These are phyloP conservation scores for Spathaspora girioi DNA, from an alignment of 805 yeast genomes.

Conservation along the genomic window DNA sequence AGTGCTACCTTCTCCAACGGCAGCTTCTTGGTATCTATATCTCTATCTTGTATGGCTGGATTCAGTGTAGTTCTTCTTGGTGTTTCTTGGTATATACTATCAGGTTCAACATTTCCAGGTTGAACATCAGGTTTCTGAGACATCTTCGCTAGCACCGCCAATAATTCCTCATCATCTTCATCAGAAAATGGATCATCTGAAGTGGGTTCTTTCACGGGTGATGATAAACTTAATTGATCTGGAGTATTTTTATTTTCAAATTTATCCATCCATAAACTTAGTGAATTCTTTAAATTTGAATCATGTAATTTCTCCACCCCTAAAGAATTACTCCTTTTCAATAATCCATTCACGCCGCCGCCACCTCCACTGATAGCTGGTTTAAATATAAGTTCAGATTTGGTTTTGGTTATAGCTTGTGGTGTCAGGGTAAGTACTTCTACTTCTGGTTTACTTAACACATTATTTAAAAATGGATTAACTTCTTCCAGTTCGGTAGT, in stretches of 20 bases:
- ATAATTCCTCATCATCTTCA: constrained; percentile 22
- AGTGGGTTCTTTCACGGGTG: not conserved
- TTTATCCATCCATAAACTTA: constrained; percentile 29
- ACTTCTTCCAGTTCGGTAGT: not conserved
- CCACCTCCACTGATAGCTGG: too few species aligned
- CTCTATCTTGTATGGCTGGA: not conserved
- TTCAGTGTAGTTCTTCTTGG: not conserved
- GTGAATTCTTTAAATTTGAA: constrained; percentile 9
- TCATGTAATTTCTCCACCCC: not conserved
- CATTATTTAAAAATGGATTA: constrained; percentile 31
- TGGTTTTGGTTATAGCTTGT: not conserved
- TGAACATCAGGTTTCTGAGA: not conserved
- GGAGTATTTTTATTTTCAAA: constrained; percentile 10
- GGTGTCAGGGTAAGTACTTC: constrained; percentile 21
- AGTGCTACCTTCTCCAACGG: not conserved
- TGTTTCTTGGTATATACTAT: not conserved
- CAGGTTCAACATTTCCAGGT: not conserved
- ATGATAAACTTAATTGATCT: too few species aligned
- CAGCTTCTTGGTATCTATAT: not conserved
- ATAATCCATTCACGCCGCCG: constrained; percentile 29
- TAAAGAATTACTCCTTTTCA: not conserved
- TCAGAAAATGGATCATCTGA: constrained; percentile 28
- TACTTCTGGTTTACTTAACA: constrained; percentile 40
- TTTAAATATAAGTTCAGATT: constrained; percentile 7
- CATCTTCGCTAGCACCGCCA: constrained; percentile 6